Base-by-base conservation (phyloP, 345 rosid species). In the Salix suchowensis region DNA sequence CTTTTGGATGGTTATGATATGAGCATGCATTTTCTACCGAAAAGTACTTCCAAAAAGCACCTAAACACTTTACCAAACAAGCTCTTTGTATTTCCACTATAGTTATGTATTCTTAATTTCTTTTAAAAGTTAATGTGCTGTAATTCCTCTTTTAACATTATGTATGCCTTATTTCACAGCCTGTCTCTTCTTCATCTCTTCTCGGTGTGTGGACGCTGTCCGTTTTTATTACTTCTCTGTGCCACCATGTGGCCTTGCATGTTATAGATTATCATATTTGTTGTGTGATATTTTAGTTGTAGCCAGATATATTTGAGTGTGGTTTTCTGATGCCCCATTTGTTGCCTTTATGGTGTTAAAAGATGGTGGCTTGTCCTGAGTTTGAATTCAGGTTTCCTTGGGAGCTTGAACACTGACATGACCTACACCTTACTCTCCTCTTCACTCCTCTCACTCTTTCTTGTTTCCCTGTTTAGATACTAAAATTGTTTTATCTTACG, bases 401-500 rank as follows among this genome's bases (percentile, higher is more conserved):
- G 55, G 37, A 58, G 66, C 73, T 64, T 73, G 61, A 44, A 37
- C 28, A 34, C 40, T 76, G 52, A 5, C 65, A 61, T 79, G 8
- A 65, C 14, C 67, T 7, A 58, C 64, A 58, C 1, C 64, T 39
- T 71, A 7, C 30, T 52, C 28, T 28, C 78, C 42, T 26, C 50
- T 9, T 42, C 42, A 11, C 30, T 24, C 36, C 10, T n/a, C 24
- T 58, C 67, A 19, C 36, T 46, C 68, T 21, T 67, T n/a, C 32
- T 26, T 26, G 46, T 42, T 2, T 37, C 48, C 71, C 46, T 67
- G 12, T 39, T 48, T 24, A 39, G 65, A 50, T 60, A 16, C 16
- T 61, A 24, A 39, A 60, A 67, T 44, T 67, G 12, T 37, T 54
- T 36, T 68, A 76, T 60, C 76, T 79, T 39, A 76, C 60, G 46